Evolutionary conservation across 768 basidiomycete genomes (phyloP).

Genomic region (Phaffia australis): DNA sequence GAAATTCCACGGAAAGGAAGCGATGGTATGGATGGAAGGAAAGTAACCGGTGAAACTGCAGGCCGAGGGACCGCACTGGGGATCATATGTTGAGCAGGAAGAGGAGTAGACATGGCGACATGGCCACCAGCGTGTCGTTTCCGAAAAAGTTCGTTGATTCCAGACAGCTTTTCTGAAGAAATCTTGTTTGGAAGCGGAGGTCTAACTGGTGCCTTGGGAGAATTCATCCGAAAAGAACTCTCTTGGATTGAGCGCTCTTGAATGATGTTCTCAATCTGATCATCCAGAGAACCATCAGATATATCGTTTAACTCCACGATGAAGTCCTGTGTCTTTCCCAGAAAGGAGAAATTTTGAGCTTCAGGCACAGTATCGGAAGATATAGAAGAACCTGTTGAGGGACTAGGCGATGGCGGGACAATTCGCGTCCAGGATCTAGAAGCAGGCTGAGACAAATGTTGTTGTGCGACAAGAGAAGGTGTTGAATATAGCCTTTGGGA

Average conservation of each 20-base stretch:
- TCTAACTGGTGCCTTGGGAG: neutral
- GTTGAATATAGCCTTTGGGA: no score
- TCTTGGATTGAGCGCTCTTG: neutral
- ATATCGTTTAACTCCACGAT: conserved; percentile 13
- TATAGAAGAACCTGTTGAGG: neutral
- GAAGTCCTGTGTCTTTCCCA: conserved; percentile 2
- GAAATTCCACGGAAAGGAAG: no score
- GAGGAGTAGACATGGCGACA: no score
- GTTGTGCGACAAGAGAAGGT: no score
- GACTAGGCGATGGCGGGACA: neutral
- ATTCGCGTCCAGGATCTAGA: neutral
- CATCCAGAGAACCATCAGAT: neutral
- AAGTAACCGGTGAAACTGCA: no score
- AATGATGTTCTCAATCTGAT: neutral
- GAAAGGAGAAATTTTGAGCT: neutral
- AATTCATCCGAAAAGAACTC: neutral
- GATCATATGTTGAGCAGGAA: no score
- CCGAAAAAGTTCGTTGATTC: conserved; percentile 6
- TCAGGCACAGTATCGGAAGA: conserved; percentile 1
- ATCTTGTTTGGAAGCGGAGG: neutral
- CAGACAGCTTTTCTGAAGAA: conserved; percentile 1
- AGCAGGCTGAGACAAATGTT: no score
- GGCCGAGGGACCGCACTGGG: no score
- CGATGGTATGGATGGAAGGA: no score
- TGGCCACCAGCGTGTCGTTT: neutral